Base-by-base conservation (phyloP, 495 filamentous ascomycete genomes). In the Neurospora sp. region DNA sequence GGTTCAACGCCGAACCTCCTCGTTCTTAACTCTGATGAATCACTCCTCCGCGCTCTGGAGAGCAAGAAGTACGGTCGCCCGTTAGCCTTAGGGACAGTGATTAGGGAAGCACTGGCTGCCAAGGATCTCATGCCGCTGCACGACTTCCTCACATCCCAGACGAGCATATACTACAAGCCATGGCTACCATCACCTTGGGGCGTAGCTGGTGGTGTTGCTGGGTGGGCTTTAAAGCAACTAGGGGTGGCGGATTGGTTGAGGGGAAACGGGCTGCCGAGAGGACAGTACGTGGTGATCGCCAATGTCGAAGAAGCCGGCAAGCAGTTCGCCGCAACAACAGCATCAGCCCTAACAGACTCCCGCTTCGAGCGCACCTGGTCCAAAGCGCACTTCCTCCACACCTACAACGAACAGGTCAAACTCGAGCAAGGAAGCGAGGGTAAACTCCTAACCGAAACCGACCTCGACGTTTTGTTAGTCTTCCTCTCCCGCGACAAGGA, bases 41-140 rank as follows among this genome's bases (percentile, higher is more conserved):
- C 87, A 40, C 85, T 99, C 1, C 78, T 92, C 16, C 85, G 87
- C 40, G 90, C 89, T 20, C 82, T 99, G 74, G 91, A 94, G 76
- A 90, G 86, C 18, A 87, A 88, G 65, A 90, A 96, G 79, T 96
- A 88, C 83, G 96, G 96, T 22, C 86, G 90, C 31, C 96, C 96
- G 22, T 85, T 95, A n/a, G 93, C 91, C 9, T 82, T 99, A 3
- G 91, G 90, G 3, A 87, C 90, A 31, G 96, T 95, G 48, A 83
- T 98, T 81, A 85, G 88, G 39, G 95, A 98, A 73, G 91, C 93
- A 0, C 79, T 96, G 3, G 81, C 82, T 42, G 89, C 87, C 71
- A 88, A 84, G 5, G 88, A 91, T 35, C 87, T 96, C 82, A 83
- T 97, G 18, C 89, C 91, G 2, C 76, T 94, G 38, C 82, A 87